Evolutionary conservation across 257 asterid species (phyloP).

Genomic region (Gardenia jasminoides): DNA sequence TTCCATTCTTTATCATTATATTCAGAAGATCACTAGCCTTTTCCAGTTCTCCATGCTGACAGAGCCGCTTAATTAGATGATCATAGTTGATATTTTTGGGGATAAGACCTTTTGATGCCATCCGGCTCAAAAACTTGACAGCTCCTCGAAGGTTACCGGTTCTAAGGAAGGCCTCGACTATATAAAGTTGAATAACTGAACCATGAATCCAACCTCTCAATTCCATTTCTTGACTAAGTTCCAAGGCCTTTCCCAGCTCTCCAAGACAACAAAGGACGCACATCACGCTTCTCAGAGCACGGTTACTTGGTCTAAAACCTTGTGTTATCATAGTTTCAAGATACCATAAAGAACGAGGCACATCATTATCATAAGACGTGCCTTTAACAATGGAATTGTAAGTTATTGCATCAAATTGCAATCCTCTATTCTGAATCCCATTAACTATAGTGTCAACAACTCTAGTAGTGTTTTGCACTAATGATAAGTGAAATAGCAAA

Average conservation of each 20-base stretch:
- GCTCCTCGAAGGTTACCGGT: conserved; percentile 48
- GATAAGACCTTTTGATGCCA: conserved; percentile 38
- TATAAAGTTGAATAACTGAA: conserved; percentile 44
- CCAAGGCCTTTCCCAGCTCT: conserved; percentile 47
- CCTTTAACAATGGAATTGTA: conserved; percentile 59
- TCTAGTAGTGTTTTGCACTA: conserved; percentile 20
- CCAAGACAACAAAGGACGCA: conserved; percentile 39
- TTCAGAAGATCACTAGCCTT: conserved; percentile 63
- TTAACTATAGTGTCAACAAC: conserved; percentile 35
- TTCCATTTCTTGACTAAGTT: conserved; percentile 68
- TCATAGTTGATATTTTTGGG: conserved; percentile 47
- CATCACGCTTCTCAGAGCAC: conserved; percentile 51
- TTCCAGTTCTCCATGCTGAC: conserved; percentile 46
- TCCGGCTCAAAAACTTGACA: conserved; percentile 45
- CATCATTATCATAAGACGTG: conserved; percentile 34
- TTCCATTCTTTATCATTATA: conserved; percentile 56
- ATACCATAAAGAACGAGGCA: conserved; percentile 35
- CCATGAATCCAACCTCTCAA: conserved; percentile 58
- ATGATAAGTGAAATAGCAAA: conserved; percentile 55
- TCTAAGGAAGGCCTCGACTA: conserved; percentile 45
- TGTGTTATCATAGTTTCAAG: conserved; percentile 51
- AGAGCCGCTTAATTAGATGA: conserved; percentile 55
- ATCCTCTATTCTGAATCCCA: conserved; percentile 39
- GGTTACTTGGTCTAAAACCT: conserved; percentile 61
- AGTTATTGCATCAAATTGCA: conserved; percentile 48